Evolutionary conservation across 805 yeast species (phyloP), one percentile per base, ranked within the genome.

Genomic region (Cyberlindnera mississippiensis): DNA sequence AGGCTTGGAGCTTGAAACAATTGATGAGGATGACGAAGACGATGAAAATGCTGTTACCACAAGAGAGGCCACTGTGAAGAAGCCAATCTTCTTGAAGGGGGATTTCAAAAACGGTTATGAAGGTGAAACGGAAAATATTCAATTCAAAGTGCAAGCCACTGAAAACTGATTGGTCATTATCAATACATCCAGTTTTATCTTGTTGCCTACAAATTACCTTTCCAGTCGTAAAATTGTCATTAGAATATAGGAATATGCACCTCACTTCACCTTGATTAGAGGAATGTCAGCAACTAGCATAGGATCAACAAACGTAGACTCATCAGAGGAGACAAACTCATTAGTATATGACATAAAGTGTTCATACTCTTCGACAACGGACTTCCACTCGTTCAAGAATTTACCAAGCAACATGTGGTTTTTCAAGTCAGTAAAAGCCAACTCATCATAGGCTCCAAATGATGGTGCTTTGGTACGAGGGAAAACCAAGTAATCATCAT

Each of bases 351-450:
- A 31, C 40, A 44, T 35, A 33, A 38, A 60, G 12, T 48, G 38
- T 41, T 72, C 72, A 68, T 77, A 73, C 49, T 77, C 83, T 43
- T 68, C 71, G 17, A 75, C 72, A 32, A 66, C 57, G 4, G 43
- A 26, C 42, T 72, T 70, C 72, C 80, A 74, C 50, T 78, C 85
- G 50, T 71, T 73, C 38, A 78, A 51, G 8, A 76, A 64, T 41
- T 70, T 69, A 10, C 80, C 82, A 27, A 73, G 51, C 4, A 53
- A 56, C 10, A 51, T 45, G 43, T 52, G 55, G 33, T 62, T 61
- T 22, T 55, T 52, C 17, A 41, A 45, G 31, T 37, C 50, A 6
- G 29, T 18, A 28, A 41, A 47, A 11, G 29, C 39, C 4, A 37
- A 37, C 13, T 13, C 22, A 4, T 17, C 41, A 10, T 12, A 13